Evolutionary conservation across 2,329 filamentous ascomycete species (phyloP).

Genomic region (Pestalotiopsis sp.): DNA sequence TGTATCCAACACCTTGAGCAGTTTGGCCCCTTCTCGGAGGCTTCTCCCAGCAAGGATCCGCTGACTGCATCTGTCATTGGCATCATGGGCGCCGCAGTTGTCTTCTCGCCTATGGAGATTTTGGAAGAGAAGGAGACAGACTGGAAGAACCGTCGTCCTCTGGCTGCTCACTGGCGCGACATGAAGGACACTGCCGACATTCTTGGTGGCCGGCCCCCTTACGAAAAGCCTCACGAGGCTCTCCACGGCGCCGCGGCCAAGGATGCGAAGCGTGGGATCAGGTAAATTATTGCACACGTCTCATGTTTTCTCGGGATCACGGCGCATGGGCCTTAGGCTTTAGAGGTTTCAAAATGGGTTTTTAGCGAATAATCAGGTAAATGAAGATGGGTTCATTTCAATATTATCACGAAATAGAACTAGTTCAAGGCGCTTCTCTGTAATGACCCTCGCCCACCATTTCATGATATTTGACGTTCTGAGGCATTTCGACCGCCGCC

Average conservation of each 20-base stretch:
- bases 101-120: slow-evolving; percentile 80
- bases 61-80: slow-evolving; percentile 83
- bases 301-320: neutral
- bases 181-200: slow-evolving; percentile 84
- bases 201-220: slow-evolving; percentile 70
- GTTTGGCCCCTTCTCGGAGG: slow-evolving; percentile 60
- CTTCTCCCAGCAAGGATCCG: slow-evolving; percentile 73
- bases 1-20: slow-evolving; percentile 89
- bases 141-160: slow-evolving; percentile 87
- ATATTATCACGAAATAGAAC: neutral
- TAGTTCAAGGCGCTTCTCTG: slow-evolving; percentile 18
- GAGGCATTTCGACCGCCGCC: slow-evolving; percentile 34
- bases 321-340: neutral
- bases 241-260: slow-evolving; percentile 58
- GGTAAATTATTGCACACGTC: slow-evolving; percentile 5
- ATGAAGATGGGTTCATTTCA: neutral
- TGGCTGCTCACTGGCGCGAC: slow-evolving; percentile 80
- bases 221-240: slow-evolving; percentile 49
- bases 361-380: neutral
- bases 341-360: slow-evolving; percentile 4
- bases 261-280: slow-evolving; percentile 60
- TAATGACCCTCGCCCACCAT: slow-evolving; percentile 37
- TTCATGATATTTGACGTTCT: slow-evolving; percentile 32
- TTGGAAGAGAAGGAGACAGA: slow-evolving; percentile 87
- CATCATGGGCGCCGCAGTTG: slow-evolving; percentile 84